Evolutionary conservation across 768 basidiomycete genomes (phyloP), one percentile per base, ranked within the genome.

Genomic region (Rhodotorula graminis): DNA sequence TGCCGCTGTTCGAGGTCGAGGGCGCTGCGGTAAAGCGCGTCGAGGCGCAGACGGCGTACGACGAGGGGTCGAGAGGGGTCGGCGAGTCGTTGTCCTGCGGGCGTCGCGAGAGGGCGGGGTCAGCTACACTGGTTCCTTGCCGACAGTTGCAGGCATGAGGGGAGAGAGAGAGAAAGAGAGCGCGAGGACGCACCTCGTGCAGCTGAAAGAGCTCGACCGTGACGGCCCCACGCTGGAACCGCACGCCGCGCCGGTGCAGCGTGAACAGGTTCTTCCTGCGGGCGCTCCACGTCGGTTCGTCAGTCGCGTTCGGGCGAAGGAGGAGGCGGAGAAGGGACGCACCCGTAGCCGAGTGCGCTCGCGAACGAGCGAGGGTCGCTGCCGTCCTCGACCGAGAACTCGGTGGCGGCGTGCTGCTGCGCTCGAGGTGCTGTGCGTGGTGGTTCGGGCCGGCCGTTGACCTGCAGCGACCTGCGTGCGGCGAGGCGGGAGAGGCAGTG

Each of bases 401-500:
- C 71, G n/a, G 50, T 56, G 21, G 69, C 71, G 53, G 63, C 64
- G 40, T 61, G 58, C 55, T 72, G 71, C 33, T 68, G 15, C 18
- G 71, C 71, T 1, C 40, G 29, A 3, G 71, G 67, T 1, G 71
- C 67, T 0, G 55, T 72, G n/a, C 71, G 47, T 0, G 25, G 63
- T 5, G 71, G 62, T 33, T 72, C 71, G 1, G 71, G 67, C 8
- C 63, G 21, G 21, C 68, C 56, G 47, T 60, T 52, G 46, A 72
- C 52, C 46, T 72, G 57, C 5, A 68, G 25, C 1, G 52, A 42
- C 68, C 62, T 62, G 62, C 31, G 25, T 16, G 16, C 0, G 21
- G 9, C 1, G 37, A 9, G 2, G 19, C 33, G 42, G 9, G 44
- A 46, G 6, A 18, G 44, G 44, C 44, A 18, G 37, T 9, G 12